These are phyloP conservation scores for Dalbergia cultrata DNA, from an alignment of 306 rosid species.

Conservation along the genomic window DNA sequence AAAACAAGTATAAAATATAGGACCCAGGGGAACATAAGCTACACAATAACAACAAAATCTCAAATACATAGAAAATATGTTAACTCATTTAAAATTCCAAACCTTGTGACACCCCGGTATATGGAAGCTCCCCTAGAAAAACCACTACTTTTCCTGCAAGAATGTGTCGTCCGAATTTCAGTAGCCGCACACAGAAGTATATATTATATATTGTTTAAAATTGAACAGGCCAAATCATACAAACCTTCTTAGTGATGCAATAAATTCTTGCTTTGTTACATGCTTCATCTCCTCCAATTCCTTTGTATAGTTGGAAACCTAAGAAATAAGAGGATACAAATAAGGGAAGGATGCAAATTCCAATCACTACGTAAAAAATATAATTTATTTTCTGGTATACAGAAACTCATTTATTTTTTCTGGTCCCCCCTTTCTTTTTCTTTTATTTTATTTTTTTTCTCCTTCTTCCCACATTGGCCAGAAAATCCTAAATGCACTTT, in stretches of 20 bases:
- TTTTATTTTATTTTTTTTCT: background rate
- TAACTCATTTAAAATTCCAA: background rate
- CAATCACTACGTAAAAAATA: background rate
- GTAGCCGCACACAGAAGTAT: background rate
- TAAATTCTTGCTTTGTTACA: conserved; percentile 93
- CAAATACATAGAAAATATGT: background rate
- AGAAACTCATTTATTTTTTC: background rate
- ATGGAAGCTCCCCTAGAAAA: conserved; percentile 97
- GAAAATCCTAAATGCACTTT: conserved; percentile 1
- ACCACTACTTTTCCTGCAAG: conserved; percentile 93
- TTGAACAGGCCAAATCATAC: background rate
- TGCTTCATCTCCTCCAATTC: conserved; percentile 94
- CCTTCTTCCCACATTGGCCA: conserved; percentile 8
- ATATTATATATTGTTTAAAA: background rate
- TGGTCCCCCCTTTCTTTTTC: background rate
- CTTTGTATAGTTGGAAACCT: conserved; percentile 77
- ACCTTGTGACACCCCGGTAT: conserved; percentile 97
- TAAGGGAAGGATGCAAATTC: background rate
- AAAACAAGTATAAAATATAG: conserved; percentile 9
- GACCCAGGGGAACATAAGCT: background rate
- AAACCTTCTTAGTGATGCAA: conserved; percentile 93
- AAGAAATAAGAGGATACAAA: conserved; percentile 8
- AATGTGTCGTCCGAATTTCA: background rate
- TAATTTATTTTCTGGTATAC: too few species aligned
- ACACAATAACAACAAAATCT: background rate